A percentile compares a stretch with the other conserved stretches of the same genome.
Conservation (phyloP, 208 protist species). For the Trypanosoma mega region DNA sequence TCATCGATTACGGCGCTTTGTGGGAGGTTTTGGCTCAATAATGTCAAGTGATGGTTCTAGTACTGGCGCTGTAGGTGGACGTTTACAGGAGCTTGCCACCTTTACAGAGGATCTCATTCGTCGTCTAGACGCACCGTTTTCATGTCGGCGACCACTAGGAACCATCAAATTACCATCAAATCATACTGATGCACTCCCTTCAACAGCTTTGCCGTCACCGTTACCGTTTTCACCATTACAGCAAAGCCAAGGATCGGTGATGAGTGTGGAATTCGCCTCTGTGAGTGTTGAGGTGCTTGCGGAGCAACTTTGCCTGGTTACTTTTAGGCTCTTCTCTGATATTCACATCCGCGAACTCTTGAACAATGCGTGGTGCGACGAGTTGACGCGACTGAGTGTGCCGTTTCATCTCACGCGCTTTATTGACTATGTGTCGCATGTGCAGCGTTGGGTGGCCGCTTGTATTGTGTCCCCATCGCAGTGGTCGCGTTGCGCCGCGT, state of each 20-base stretch:
- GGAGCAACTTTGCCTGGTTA: slow-evolving; percentile 58
- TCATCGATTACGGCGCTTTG: slow-evolving; percentile 41
- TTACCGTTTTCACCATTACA: neutral
- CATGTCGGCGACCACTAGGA: no score
- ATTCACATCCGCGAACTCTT: slow-evolving; percentile 66
- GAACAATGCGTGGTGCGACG: slow-evolving; percentile 59
- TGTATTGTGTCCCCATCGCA: slow-evolving; percentile 39
- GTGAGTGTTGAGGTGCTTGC: slow-evolving; percentile 34
- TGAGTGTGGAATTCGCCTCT: slow-evolving; percentile 8
- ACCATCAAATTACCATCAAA: no score
- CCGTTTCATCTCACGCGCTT: slow-evolving; percentile 39
- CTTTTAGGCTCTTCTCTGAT: slow-evolving; percentile 53
- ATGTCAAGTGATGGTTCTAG: neutral
- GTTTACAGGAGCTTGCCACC: neutral
- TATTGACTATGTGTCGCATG: slow-evolving; percentile 39
- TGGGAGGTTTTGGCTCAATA: slow-evolving; percentile 8
- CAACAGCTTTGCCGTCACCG: no score
- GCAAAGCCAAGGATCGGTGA: neutral
- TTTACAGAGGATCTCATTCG: neutral
- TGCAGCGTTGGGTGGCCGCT: slow-evolving; percentile 50
- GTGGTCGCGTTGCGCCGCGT: slow-evolving; percentile 40
- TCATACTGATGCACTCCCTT: no score
- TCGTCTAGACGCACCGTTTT: no score
- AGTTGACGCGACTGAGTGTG: slow-evolving; percentile 31
- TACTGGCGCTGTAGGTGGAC: neutral